Base-by-base conservation (phyloP, 2,329 filamentous ascomycete genomes). In the Cladosporium austrohemisphaericum region DNA sequence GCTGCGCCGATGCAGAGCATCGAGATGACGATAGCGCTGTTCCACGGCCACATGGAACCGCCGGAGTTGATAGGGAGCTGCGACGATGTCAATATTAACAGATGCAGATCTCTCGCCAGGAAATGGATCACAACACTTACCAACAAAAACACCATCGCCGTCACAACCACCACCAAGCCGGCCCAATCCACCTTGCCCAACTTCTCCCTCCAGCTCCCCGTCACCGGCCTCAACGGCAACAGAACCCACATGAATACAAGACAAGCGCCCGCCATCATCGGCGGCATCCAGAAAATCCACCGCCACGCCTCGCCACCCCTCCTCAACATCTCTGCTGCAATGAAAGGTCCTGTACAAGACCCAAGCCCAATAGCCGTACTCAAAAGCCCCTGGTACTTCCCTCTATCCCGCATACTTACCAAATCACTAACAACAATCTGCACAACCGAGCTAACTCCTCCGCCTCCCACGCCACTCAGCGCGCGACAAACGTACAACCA, bases 371-470 rank as follows among this genome's bases (percentile, higher is more conserved):
- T 47, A n/a, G 44, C 44, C 18, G 18, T 25, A 9, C 44, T 47
- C 23, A 47, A 14, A 10, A 47, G 18, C 8, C 44, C 44, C 18
- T 47, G 44, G n/a, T 47, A 47, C 44, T 47, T 47, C 6, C 44
- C 44, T n/a, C 44, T 22, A 38, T 47, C 44, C 16, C 44, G 33
- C 44, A 47, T 38, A 8, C 44, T 47, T 7, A 47, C 44, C 13
- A 47, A 11, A 32, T 47, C 44, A 54, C 80, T 85, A 56, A 90
- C 66, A 41, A 90, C 67, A 41, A 90, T 86, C 36, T 76, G 79
- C 13, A 84, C 80, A 38, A 88, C 79, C 0, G 83, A 81, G 16
- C 80, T 83, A 79, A 89, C 85, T 7, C 85, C 86, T 2, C 82
- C 84, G 11, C 84, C 85, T 9, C 85, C 85, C 43, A 88, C 77